These are phyloP conservation scores for Solanum pimpinellifolium DNA, from an alignment of 257 asterid genomes.

Conservation along the genomic window DNA sequence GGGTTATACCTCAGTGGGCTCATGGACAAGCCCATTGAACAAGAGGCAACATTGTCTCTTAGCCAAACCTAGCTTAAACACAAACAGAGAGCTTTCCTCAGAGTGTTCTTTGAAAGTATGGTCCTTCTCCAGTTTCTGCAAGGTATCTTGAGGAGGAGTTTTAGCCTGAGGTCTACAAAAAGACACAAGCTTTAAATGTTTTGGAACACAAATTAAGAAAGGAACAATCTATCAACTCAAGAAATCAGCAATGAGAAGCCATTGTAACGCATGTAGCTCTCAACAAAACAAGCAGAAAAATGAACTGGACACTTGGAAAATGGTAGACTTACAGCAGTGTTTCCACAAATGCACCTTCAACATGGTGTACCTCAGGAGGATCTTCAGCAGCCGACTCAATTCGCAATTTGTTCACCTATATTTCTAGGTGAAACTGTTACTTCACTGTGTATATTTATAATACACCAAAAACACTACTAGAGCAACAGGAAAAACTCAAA, in stretches of 20 bases:
- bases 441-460: not conserved
- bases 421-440: not conserved
- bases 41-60: constrained; percentile 73
- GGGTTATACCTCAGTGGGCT: constrained; percentile 65
- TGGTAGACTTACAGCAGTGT: constrained; percentile 57
- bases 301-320: not conserved
- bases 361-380: constrained; percentile 66
- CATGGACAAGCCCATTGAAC: constrained; percentile 94
- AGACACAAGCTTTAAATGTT: not conserved
- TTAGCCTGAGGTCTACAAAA: constrained; percentile 61
- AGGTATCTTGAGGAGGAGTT: constrained; percentile 82
- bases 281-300: constrained; percentile 2
- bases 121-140: constrained; percentile 71
- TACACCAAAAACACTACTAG: not conserved
- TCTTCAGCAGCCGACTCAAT: constrained; percentile 70
- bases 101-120: constrained; percentile 48
- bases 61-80: constrained; percentile 71
- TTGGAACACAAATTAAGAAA: not conserved
- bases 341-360: constrained; percentile 96
- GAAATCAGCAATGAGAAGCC: not conserved
- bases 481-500: not conserved
- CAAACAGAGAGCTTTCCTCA: constrained; percentile 71
- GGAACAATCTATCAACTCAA: not conserved
- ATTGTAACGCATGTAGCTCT: not conserved
- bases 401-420: constrained; percentile 75